Evolutionary conservation across 2,329 filamentous ascomycete genomes (phyloP).

Genomic region (Phaeosphaeria sp.): DNA sequence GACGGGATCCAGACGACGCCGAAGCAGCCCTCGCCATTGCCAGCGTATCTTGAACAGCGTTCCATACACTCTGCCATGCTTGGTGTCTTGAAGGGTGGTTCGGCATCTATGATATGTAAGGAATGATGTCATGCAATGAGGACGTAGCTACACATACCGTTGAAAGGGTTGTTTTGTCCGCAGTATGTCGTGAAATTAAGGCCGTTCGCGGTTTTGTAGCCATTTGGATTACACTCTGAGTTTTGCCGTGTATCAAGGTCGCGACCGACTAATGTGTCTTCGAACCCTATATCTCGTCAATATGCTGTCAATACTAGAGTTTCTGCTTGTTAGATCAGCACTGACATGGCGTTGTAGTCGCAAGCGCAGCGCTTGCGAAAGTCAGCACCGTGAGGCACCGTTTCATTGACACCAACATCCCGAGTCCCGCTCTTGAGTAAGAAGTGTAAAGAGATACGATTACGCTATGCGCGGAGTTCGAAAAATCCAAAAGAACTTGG

Average conservation of each 20-base stretch:
- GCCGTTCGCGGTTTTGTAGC: conserved; percentile 37
- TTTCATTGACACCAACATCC: conserved; percentile 8
- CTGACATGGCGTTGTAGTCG: conserved; percentile 33
- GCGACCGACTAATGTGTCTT: conserved; percentile 17
- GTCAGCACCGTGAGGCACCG: conserved; percentile 15
- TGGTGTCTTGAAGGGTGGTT: conserved; percentile 17
- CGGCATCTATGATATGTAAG: conserved; percentile 26
- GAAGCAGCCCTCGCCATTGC: conserved; percentile 38
- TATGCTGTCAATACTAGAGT: conserved; percentile 6
- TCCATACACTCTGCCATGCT: conserved; percentile 39
- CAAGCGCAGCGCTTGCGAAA: conserved; percentile 28
- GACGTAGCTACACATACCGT: conserved; percentile 22
- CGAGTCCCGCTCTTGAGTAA: conserved; percentile 1
- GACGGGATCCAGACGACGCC: conserved; percentile 33
- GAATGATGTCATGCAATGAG: not conserved
- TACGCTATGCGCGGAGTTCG: not conserved
- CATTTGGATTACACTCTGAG: conserved; percentile 20
- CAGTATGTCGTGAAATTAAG: conserved; percentile 42
- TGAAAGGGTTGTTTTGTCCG: conserved; percentile 33
- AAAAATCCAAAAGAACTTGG: not conserved
- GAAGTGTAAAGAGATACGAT: not conserved
- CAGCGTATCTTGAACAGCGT: conserved; percentile 41
- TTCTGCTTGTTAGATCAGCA: not conserved
- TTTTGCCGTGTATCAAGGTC: conserved; percentile 23
- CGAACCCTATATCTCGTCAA: conserved; percentile 20